These are phyloP conservation scores for Cladosporium sp. DNA, from an alignment of 2,329 filamentous ascomycete species.

Conservation along the genomic window DNA sequence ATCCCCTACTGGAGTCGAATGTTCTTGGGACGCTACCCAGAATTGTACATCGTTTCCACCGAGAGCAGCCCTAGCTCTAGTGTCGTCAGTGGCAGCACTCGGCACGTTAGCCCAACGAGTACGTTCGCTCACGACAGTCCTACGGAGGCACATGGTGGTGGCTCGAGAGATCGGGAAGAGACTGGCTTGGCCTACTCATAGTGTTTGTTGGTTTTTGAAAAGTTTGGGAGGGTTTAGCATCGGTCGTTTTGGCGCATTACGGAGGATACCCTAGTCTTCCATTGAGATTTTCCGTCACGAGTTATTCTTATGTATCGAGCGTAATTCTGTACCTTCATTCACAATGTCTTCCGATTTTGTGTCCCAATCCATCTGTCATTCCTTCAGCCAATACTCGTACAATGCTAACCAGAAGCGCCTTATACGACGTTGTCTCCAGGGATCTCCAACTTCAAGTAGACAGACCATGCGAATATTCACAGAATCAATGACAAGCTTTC, in stretches of 20 bases:
- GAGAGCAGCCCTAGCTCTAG: slow-evolving; percentile 36
- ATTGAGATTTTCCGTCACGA: background rate
- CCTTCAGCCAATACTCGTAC: too few relatives aligned
- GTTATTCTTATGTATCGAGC: background rate
- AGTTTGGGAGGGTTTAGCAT: slow-evolving; percentile 10
- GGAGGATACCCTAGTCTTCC: slow-evolving; percentile 12
- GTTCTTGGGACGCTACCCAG: slow-evolving; percentile 42
- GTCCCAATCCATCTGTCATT: too few relatives aligned
- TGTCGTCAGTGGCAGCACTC: slow-evolving; percentile 25
- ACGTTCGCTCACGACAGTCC: slow-evolving; percentile 16
- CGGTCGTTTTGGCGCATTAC: slow-evolving; percentile 11
- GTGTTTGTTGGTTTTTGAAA: background rate
- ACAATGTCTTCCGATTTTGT: too few relatives aligned
- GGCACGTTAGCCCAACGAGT: slow-evolving; percentile 25
- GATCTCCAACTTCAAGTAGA: too few relatives aligned
- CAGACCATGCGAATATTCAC: background rate
- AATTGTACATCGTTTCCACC: slow-evolving; percentile 48
- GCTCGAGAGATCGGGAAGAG: background rate
- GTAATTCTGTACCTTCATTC: background rate
- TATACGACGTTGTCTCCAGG: too few relatives aligned
- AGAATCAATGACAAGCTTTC: slow-evolving; percentile 1
- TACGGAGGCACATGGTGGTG: background rate
- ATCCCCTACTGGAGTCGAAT: slow-evolving; percentile 44
- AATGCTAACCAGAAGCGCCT: too few relatives aligned
- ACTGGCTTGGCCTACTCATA: background rate